Evolutionary conservation across 352 stramenopile species (phyloP).

Genomic region (Globisporangium apiculatum): DNA sequence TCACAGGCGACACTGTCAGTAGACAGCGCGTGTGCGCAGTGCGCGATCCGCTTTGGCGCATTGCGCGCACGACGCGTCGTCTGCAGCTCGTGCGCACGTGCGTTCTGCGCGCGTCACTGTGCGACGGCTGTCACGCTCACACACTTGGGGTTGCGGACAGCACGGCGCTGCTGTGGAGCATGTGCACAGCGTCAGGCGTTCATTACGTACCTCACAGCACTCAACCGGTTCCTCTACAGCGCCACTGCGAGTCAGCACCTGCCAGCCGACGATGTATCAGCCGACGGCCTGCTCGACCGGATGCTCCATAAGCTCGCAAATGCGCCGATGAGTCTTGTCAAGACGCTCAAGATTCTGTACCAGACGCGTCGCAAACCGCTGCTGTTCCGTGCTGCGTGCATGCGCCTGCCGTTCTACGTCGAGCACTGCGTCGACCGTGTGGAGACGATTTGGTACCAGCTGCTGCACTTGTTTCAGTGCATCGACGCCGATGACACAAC

Average conservation of each 20-base stretch:
- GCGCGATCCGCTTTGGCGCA: constrained; percentile 42
- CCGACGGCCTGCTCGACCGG: constrained; percentile 19
- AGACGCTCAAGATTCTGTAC: constrained; percentile 76
- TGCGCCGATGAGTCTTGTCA: constrained; percentile 65
- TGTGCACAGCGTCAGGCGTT: constrained; percentile 59
- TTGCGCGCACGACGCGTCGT: constrained; percentile 39
- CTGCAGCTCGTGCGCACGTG: constrained; percentile 46
- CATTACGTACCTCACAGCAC: constrained; percentile 28
- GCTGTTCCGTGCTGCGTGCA: constrained; percentile 55
- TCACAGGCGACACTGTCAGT: too few relatives aligned
- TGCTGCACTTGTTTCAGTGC: constrained; percentile 75
- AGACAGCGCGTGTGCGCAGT: constrained; percentile 37
- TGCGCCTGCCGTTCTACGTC: constrained; percentile 63
- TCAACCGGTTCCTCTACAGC: constrained; percentile 27
- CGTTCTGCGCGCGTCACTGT: constrained; percentile 63
- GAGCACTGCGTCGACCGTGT: constrained; percentile 69
- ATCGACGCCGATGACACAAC: constrained; percentile 41
- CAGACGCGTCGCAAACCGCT: constrained; percentile 64
- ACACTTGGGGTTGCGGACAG: constrained; percentile 26
- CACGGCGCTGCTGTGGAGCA: constrained; percentile 39
- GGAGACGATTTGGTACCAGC: constrained; percentile 75
- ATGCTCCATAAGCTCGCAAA: constrained; percentile 44
- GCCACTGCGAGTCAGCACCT: background rate
- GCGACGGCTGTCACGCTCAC: constrained; percentile 35
- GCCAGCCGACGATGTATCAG: too few relatives aligned